Base-by-base conservation (phyloP, 768 basidiomycete species). In the Hortiboletus flavorubellus region DNA sequence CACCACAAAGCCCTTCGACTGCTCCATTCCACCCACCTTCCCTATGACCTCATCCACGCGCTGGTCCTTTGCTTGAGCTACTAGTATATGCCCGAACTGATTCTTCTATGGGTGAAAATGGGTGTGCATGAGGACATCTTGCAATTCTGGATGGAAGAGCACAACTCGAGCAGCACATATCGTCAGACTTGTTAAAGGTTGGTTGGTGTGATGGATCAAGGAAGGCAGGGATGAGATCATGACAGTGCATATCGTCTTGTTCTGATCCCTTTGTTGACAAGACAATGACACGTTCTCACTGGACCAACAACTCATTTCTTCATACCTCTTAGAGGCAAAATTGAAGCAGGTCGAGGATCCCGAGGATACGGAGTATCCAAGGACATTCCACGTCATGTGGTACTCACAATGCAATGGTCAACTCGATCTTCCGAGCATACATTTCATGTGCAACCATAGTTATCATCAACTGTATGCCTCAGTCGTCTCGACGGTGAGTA, bases 391-490 rank as follows among this genome's bases (percentile, higher is more conserved):
- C 67, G 91, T 96, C 56, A 95, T 94, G 8, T 79, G 93, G 40
- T 98, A 96, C 70, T 87, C 95, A 21, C 81, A 86, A 5, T 98
- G 97, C 69, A 81, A 86, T 14, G 91, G 87, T 1, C 91, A 90
- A 62, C 82, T 98, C 56, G 95, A 98, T 68, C 81, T 98, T 10
- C 96, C 97, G 0, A 89, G 84, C 59, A 80, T 98, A 7, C 95
- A 98, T 71, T 98, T 98, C 67, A 97, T 98, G 96, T 99, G 96
- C 72, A 86, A 88, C 64, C 97, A 98, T 68, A 93, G 91, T 57
- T 98, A 92, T 75, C 97, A 99, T 68, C 93, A 96, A 68, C 80
- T 93, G 92, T 60, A 29, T 4, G 46, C 44, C 46, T 26, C 14
- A 15, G 15, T 10, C 23, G 4, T 43, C 33, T 30, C n/a, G n/a